These are phyloP conservation scores for Funneliformis geosporum DNA, from an alignment of 192 early-diverging fungal genomes.

Conservation along the genomic window DNA sequence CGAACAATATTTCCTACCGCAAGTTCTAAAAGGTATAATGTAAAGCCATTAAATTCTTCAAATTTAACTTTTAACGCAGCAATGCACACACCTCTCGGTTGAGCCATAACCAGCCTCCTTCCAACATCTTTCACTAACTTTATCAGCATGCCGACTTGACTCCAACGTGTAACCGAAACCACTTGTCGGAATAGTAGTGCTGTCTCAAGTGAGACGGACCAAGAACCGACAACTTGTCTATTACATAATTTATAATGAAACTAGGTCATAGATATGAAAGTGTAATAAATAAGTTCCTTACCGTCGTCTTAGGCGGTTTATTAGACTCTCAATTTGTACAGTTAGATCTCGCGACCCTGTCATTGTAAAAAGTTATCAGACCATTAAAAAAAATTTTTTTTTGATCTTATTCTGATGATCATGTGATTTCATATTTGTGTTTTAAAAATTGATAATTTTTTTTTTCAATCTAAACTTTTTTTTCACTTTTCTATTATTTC, in stretches of 20 bases:
- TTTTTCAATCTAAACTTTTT: no score
- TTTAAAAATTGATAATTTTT: no score
- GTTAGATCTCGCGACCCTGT: slow-evolving; percentile 41
- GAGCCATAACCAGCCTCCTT: slow-evolving; percentile 66
- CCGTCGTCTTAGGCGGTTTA: slow-evolving; percentile 47
- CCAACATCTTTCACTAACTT: slow-evolving; percentile 70
- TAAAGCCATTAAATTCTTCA: neutral
- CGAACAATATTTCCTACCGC: slow-evolving; percentile 85
- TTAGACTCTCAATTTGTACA: slow-evolving; percentile 44
- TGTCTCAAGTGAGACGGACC: slow-evolving; percentile 69
- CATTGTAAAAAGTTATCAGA: slow-evolving; percentile 32
- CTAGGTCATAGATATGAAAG: neutral
- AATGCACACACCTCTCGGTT: slow-evolving; percentile 63
- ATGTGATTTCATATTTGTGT: no score
- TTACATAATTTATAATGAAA: slow-evolving; percentile 9
- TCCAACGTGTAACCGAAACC: slow-evolving; percentile 75
- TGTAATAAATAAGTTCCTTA: slow-evolving; percentile 24
- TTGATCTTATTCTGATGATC: no score
- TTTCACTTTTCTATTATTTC: no score
- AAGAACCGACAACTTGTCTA: slow-evolving; percentile 70
- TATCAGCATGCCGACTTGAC: slow-evolving; percentile 59
- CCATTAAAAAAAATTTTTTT: no score
- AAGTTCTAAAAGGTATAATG: slow-evolving; percentile 57
- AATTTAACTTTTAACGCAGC: neutral
- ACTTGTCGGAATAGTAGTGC: slow-evolving; percentile 74